Conservation (phyloP, 2,329 filamentous ascomycete genomes). For the Metarhizium album region DNA sequence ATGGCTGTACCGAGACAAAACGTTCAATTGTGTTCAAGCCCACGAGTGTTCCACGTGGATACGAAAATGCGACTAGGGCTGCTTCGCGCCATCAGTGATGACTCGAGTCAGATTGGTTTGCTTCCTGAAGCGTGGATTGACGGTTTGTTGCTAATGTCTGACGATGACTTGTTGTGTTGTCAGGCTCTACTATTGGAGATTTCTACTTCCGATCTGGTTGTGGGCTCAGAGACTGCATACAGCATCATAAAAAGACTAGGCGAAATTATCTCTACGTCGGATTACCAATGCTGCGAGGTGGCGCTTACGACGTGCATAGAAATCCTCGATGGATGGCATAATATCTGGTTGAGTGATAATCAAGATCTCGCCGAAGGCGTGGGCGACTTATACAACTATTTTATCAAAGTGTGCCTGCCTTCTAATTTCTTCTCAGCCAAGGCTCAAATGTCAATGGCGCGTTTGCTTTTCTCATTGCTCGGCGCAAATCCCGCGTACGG, state of each 20-base stretch:
- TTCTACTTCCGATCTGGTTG: conserved; percentile 41
- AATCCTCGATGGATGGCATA: conserved; percentile 52
- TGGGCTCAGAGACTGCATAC: conserved; percentile 34
- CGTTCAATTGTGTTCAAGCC: conserved; percentile 29
- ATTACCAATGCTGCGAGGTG: conserved; percentile 64
- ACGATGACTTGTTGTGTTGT: conserved; percentile 44
- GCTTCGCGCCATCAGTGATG: conserved; percentile 30
- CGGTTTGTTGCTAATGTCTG: conserved; percentile 34
- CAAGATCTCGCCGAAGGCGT: conserved; percentile 54
- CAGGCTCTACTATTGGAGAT: conserved; percentile 39
- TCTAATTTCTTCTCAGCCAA: conserved; percentile 59
- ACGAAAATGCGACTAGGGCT: conserved; percentile 35
- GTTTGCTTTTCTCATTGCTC: conserved; percentile 60
- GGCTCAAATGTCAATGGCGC: conserved; percentile 55
- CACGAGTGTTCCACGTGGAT: conserved; percentile 36
- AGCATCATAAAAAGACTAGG: conserved; percentile 41
- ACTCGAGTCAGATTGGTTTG: conserved; percentile 34
- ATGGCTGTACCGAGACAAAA: conserved; percentile 36
- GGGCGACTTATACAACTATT: conserved; percentile 69
- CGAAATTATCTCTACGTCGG: conserved; percentile 40
- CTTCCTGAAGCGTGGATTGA: conserved; percentile 41
- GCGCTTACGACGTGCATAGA: conserved; percentile 58
- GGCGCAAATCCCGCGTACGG: conserved; percentile 58
- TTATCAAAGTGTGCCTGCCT: conserved; percentile 55
- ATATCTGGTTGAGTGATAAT: conserved; percentile 50